Percentiles rank a stretch among this genome's conserved stretches.
Conservation (phyloP, 208 protist genomes). For the Acanthamoeba royreba region DNA sequence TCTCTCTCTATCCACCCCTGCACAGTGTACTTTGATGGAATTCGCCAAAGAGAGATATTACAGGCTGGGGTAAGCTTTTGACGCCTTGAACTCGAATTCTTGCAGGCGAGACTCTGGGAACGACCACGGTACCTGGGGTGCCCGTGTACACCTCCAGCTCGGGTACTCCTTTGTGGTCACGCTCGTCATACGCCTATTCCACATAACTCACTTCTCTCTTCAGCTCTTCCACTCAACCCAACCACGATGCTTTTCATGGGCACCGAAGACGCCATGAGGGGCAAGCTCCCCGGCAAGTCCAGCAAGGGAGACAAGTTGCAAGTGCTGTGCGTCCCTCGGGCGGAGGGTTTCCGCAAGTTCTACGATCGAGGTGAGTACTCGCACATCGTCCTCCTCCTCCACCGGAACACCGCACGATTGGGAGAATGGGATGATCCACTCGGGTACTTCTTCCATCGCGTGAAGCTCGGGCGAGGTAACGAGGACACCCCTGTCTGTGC, state of each 20-base stretch:
- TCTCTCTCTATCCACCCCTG: no score
- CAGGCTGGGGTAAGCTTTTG: no score
- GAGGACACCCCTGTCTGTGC: background rate
- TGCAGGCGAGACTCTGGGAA: background rate
- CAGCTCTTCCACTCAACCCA: background rate
- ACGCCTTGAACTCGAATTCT: background rate
- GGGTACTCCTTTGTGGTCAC: background rate
- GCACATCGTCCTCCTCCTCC: background rate
- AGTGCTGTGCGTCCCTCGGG: background rate
- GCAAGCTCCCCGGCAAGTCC: background rate
- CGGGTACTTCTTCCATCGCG: background rate
- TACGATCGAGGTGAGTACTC: background rate
- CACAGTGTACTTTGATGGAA: no score
- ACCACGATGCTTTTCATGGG: background rate
- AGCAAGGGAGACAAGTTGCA: background rate
- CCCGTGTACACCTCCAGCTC: background rate
- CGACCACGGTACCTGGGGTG: background rate
- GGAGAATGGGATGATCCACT: background rate
- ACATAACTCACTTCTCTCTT: background rate
- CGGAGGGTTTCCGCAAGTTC: background rate
- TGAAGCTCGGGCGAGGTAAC: background rate
- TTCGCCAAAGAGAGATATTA: no score
- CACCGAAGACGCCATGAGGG: background rate
- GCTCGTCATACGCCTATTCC: background rate
- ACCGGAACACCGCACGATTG: background rate